Conservation (phyloP, 202 grass and related monocot species). For the Panicum hallii region DNA sequence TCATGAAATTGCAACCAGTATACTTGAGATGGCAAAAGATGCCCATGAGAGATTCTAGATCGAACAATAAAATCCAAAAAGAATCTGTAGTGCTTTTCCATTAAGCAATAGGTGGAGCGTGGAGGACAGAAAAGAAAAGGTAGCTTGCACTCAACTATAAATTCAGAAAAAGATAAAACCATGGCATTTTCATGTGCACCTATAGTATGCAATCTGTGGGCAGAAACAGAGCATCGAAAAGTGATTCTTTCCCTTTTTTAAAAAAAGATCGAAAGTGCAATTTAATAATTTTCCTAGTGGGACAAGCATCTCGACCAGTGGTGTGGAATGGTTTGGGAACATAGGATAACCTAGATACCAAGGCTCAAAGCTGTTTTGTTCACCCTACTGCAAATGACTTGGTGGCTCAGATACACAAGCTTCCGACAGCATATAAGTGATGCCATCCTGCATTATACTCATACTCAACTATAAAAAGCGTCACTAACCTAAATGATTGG, state of each 20-base stretch:
- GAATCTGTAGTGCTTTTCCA: not conserved
- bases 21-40: conserved; percentile 7
- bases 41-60: not conserved
- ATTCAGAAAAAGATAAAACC: not conserved
- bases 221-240: conserved; percentile 10
- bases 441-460: no score
- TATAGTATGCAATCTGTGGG: not conserved
- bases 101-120: not conserved
- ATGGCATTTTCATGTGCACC: not conserved
- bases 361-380: conserved; percentile 24
- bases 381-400: not conserved
- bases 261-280: not conserved
- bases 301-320: conserved; percentile 25
- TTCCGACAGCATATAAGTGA: conserved; percentile 1
- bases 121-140: not conserved
- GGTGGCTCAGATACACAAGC: not conserved
- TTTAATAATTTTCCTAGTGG: not conserved
- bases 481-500: not conserved
- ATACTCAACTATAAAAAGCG: not conserved
- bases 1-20: not conserved
- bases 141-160: not conserved
- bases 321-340: conserved; percentile 22
- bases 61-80: not conserved
- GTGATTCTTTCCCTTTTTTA: not conserved
- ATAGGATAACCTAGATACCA: conserved; percentile 31